Evolutionary conservation across 164 flowering plant genomes (phyloP), one percentile per base, ranked within the genome.

Genomic region (Macadamia tetraphylla): DNA sequence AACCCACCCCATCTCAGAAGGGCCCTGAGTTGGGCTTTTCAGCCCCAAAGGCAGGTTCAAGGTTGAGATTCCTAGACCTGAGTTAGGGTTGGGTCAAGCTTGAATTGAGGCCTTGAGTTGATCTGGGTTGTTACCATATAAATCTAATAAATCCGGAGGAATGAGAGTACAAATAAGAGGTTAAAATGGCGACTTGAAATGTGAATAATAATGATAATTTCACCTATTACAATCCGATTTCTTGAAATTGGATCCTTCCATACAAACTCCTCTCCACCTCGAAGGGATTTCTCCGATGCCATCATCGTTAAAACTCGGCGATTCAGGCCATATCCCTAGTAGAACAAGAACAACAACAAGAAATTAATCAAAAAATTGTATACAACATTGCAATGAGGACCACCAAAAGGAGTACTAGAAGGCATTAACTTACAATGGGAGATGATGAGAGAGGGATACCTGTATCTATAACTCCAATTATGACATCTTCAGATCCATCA

Each of bases 321-420:
- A 88, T 77, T 90, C 94, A 0, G 96, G 94, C 90, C 92, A 87
- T 71, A 90, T 83, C 3, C 96, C 93, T 87, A 10, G 0, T 32
- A 23, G 30, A 31, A 23, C 49, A 23, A 23, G 23, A 23, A 23
- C 23, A 23, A 70, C 42, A 18, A 73, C 52, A 23, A 4, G 30
- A 29, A 3, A 0, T 40, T 7, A 46, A 46, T 30, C 31, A 65
- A 15, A 49, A 29, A 61, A n/a, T 3, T 9, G 3, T 35, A 5
- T 35, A 35, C 40, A 2, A 35, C 5, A 5, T 35, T 35, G 40
- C 5, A 2, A 35, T 23, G 23, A 23, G 23, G 0, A 23, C 23
- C 23, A 23, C 23, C 23, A 23, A 23, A 43, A 43, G 9, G 51
- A 8, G 51, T 46, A 4, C 51, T 46, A 46, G 6, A 46, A 3